phyloP scores from a whole-genome alignment of 73 alveolate genomes.

The Symbiodinium natans region DNA sequence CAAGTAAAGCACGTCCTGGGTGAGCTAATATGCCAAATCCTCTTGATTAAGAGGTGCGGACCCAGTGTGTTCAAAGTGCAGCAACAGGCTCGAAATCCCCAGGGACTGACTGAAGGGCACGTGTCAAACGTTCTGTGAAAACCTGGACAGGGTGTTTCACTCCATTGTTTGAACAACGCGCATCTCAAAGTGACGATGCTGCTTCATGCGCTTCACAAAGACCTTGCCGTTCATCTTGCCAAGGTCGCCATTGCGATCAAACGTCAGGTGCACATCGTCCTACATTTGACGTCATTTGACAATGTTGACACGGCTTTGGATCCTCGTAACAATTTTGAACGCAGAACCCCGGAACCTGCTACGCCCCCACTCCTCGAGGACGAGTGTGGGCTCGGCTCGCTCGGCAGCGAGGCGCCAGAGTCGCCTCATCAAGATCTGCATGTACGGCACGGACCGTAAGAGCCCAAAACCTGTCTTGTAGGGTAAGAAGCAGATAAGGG shows the following conservation, averaged over 20 bases:
- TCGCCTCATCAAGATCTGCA: constrained; percentile 13
- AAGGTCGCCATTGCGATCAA: constrained; percentile 73
- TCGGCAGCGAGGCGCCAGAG: constrained; percentile 74
- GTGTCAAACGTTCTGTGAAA: constrained; percentile 43
- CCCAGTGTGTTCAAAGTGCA: not conserved
- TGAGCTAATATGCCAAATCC: not conserved
- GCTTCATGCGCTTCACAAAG: not conserved
- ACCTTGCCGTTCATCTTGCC: constrained; percentile 94
- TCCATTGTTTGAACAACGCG: not conserved
- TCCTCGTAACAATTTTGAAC: no score
- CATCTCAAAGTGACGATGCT: not conserved
- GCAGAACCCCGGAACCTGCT: no score
- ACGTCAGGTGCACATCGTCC: constrained; percentile 87
- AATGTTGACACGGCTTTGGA: no score
- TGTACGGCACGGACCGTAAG: not conserved
- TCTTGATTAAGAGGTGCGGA: not conserved
- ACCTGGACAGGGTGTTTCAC: not conserved
- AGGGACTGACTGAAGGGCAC: constrained; percentile 53
- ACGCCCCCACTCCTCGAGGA: constrained; percentile 74
- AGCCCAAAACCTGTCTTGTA: no score
- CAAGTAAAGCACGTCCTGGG: constrained; percentile 82
- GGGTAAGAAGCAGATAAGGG: no score
- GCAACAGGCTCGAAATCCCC: constrained; percentile 33
- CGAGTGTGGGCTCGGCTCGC: constrained; percentile 51
- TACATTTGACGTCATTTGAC: not conserved